Evolutionary conservation across 148 eudicot species (phyloP), one percentile per base, ranked within the genome.

Genomic region (Persicaria tinctoria): DNA sequence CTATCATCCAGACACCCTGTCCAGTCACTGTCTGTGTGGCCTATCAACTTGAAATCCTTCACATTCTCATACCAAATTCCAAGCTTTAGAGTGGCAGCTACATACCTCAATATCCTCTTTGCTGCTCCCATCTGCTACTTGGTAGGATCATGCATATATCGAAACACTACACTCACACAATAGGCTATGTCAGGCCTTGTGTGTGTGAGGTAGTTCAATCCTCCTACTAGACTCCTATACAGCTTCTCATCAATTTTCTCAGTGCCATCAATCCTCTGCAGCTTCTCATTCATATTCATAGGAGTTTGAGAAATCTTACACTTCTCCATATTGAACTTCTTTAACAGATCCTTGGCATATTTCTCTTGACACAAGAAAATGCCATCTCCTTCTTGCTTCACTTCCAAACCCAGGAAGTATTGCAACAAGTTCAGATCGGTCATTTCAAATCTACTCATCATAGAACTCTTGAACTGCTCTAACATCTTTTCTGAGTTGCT

Each of bases 261-360:
- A 0, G 44, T 51, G 6, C 77, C 77, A 46, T 63, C 77, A n/a
- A 6, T 46, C 5, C n/a, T 13, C 5, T 20, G 46, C 11, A 75
- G 12, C 45, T 59, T 75, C 46, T 60, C 55, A 60, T 63, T 63
- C 4, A 75, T 16, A 5, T 75, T 49, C 77, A 75, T 45, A 5
- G 70, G 77, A 3, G 77, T 63, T 6, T 14, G 23, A n/a, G 71
- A 47, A 46, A 32, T 41, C 12, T 63, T 7, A 48, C 56, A 75
- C 8, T 60, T 27, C 9, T 1, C 1, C 77, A 75, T 75, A 0
- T 23, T 11, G 13, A 45, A 62, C 17, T 32, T 75, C 41, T 75
- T 75, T 13, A 75, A n/a, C 9, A 74, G 16, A 6, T 74, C 50
- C 13, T 23, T 18, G 56, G 49, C n/a, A n/a, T n/a, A n/a, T n/a